phyloP scores from a whole-genome alignment of 805 yeast species.

The Wickerhamomyces mucosus region DNA sequence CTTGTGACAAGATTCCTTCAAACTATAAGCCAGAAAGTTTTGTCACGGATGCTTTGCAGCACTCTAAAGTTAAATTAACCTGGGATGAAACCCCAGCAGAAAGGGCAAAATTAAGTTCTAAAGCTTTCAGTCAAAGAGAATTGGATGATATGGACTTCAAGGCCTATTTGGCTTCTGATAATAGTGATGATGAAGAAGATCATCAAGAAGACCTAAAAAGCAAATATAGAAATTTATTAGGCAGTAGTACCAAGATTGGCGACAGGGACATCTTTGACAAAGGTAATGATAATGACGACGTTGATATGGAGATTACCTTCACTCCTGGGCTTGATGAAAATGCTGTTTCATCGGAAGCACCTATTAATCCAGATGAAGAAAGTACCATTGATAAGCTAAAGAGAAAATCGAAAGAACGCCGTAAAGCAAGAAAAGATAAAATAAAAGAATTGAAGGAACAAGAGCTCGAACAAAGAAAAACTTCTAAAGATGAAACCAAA shows the following conservation, averaged over 20 bases:
- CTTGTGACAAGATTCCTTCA: constrained; percentile 61
- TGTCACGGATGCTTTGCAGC: constrained; percentile 92
- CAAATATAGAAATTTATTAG: constrained; percentile 54
- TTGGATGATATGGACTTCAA: constrained; percentile 84
- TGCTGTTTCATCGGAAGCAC: constrained; percentile 21
- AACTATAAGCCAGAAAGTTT: constrained; percentile 73
- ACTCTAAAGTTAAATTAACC: constrained; percentile 89
- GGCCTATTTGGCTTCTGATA: constrained; percentile 81
- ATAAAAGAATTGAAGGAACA: constrained; percentile 49
- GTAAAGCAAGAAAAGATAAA: constrained; percentile 73
- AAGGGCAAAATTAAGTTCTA: constrained; percentile 62
- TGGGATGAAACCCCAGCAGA: constrained; percentile 99
- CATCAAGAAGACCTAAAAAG: constrained; percentile 30
- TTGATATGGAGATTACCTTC: constrained; percentile 93
- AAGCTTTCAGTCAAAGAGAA: constrained; percentile 82
- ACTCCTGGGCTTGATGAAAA: constrained; percentile 69
- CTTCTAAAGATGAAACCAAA: constrained; percentile 27
- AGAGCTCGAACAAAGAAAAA: constrained; percentile 42
- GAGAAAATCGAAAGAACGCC: constrained; percentile 89
- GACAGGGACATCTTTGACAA: constrained; percentile 25
- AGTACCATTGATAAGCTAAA: constrained; percentile 70
- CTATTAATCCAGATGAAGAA: constrained; percentile 26
- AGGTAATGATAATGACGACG: constrained; percentile 36
- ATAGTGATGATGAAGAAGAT: constrained; percentile 42
- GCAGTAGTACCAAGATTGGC: constrained; percentile 28